Evolutionary conservation across 1,284 basidiomycete species (phyloP).

Genomic region (Ustilago cynodontis): DNA sequence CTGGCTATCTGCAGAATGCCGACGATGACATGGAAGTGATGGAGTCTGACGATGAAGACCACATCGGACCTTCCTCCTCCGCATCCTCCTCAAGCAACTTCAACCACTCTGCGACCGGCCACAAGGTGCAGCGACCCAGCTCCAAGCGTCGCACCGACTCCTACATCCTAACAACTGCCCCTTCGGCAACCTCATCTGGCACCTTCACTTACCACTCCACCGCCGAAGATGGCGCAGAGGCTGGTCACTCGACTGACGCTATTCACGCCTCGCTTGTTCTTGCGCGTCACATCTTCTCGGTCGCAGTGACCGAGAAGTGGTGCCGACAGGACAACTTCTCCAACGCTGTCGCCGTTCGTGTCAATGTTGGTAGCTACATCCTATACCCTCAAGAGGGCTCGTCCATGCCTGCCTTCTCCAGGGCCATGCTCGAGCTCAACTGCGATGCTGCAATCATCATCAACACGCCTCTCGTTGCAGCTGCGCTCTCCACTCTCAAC

Average conservation of each 20-base stretch:
- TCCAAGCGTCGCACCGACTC: conserved; percentile 28
- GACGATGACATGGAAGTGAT: conserved; percentile 40
- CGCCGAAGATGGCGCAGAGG: conserved; percentile 15
- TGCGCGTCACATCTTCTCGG: conserved; percentile 30
- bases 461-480: conserved; percentile 82
- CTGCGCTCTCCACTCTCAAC: conserved; percentile 73
- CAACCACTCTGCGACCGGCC: neutral
- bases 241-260: conserved; percentile 24
- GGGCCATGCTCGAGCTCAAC: conserved; percentile 79
- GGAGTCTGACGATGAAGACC: conserved; percentile 33
- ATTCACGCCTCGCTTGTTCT: conserved; percentile 36
- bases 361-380: conserved; percentile 49
- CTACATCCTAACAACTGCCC: conserved; percentile 27
- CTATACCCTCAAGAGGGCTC: conserved; percentile 38
- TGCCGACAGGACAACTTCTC: conserved; percentile 39
- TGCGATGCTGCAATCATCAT: conserved; percentile 84
- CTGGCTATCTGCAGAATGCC: neutral
- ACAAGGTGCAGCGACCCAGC: conserved; percentile 6
- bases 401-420: conserved; percentile 34
- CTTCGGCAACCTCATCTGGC: conserved; percentile 16
- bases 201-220: conserved; percentile 28
- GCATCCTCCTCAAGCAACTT: conserved; percentile 24
- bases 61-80: conserved; percentile 16
- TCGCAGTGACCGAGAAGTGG: conserved; percentile 36
- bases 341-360: conserved; percentile 48